Base-by-base conservation (phyloP, 2,329 filamentous ascomycete species). In the Penicillium brevicompactum region DNA sequence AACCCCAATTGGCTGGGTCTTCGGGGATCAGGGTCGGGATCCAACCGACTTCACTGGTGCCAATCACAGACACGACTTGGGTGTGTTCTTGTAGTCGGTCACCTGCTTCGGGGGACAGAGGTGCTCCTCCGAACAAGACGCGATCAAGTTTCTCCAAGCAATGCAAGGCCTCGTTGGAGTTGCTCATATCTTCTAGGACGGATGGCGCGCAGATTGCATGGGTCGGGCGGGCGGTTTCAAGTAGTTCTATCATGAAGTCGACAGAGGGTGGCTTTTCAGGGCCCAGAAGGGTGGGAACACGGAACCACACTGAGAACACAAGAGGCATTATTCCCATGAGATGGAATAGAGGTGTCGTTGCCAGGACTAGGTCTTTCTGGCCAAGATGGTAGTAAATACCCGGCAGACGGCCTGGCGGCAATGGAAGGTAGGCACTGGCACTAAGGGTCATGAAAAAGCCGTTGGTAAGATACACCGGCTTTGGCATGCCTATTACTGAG, bases 1-100 rank as follows among this genome's bases (percentile, higher is more conserved):
- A 76, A 3, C 18, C 42, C 72, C 71, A 75, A 21, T 74, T 67
- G 11, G 67, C 61, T 2, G 47, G 56, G 0, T 61, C 57, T 43
- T 62, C 53, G 1, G 57, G 57, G 4, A 61, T 16, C 14, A 66
- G n/a, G 1, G 55, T 41, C 3, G 54, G 40, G 30, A 66, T 47
- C 41, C 57, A 52, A 13, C 66, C 67, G 3, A 56, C 51, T 52
- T 69, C 67, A 10, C 57, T 65, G 14, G 55, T 51, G 13, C 67
- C 67, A 31, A 69, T 51, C 0, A 63, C 16, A 3, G 51, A 42
- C 6, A 61, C 14, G 1, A 68, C 6, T 11, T 57, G 32, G 5
- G 60, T 62, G 13, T 52, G 49, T 41, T 61, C 41, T 21, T 55
- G 51, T 5, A 68, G 31, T 10, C 50, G 56, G 2, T 61, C 53